Percentiles rank a stretch among this genome's conserved stretches.
These are phyloP conservation scores for Suillus hirtellus DNA, from an alignment of 768 basidiomycete genomes.

Conservation along the genomic window DNA sequence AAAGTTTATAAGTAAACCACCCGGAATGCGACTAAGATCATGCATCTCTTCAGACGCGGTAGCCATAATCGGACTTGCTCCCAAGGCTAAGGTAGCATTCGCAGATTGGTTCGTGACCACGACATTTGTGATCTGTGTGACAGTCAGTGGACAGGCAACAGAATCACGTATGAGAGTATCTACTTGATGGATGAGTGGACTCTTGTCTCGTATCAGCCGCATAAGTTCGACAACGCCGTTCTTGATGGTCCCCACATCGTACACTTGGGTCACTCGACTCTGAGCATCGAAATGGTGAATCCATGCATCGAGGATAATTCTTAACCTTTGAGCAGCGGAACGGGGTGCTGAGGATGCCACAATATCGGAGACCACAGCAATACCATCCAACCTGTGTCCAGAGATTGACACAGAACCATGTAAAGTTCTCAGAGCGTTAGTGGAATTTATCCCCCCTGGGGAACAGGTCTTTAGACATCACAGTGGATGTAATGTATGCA, in stretches of 20 bases:
- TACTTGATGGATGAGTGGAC: conserved; percentile 84
- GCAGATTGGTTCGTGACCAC: conserved; percentile 90
- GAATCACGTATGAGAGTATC: not conserved
- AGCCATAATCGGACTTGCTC: conserved; percentile 94
- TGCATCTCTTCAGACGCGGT: conserved; percentile 80
- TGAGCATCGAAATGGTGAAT: conserved; percentile 2
- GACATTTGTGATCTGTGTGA: conserved; percentile 76
- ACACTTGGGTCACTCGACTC: conserved; percentile 11
- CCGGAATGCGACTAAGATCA: conserved; percentile 65
- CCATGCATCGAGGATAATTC: conserved; percentile 39
- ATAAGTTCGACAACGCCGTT: conserved; percentile 51
- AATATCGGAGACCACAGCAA: conserved; percentile 90
- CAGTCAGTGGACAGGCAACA: conserved; percentile 4
- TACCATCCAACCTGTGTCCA: conserved; percentile 66
- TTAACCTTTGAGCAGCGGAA: conserved; percentile 48
- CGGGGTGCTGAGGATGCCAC: conserved; percentile 61
- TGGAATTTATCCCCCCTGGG: conserved; percentile 84
- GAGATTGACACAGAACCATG: conserved; percentile 66
- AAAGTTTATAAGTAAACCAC: conserved; percentile 81
- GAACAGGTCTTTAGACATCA: conserved; percentile 9
- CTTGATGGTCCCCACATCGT: conserved; percentile 39
- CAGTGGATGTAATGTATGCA: not conserved
- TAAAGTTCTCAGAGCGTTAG: conserved; percentile 73
- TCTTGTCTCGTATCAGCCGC: conserved; percentile 46
- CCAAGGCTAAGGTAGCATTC: conserved; percentile 84